phyloP scores from a whole-genome alignment of 495 filamentous ascomycete species.

The Articulospora tetracladia region DNA sequence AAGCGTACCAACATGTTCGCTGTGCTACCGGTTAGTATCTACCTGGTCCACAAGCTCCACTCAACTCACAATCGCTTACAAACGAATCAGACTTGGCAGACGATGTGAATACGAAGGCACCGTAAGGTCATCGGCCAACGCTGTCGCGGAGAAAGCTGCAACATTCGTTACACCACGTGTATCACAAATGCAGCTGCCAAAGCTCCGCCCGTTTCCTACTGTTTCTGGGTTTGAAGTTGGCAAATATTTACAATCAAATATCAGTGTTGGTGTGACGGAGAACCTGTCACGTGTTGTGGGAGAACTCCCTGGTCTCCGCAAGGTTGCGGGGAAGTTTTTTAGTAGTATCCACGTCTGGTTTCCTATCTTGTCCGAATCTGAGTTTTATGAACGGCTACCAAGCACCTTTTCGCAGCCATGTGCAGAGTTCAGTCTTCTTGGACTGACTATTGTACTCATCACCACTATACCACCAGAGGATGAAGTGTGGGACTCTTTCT shows the following conservation, averaged over 20 bases:
- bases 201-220: neutral
- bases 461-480: conserved; percentile 20
- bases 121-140: neutral
- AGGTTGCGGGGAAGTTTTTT: conserved; percentile 29
- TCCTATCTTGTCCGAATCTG: conserved; percentile 42
- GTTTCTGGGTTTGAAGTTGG: neutral
- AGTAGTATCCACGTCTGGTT: conserved; percentile 38
- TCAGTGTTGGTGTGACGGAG: conserved; percentile 20
- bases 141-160: neutral
- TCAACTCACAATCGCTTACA: conserved; percentile 12
- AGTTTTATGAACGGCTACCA: conserved; percentile 28
- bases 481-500: conserved; percentile 18
- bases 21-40: conserved; percentile 27
- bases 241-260: conserved; percentile 21
- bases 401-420: conserved; percentile 32
- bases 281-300: conserved; percentile 9
- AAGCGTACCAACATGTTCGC: conserved; percentile 33
- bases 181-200: neutral
- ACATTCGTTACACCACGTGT: neutral
- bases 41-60: conserved; percentile 28
- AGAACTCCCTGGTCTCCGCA: conserved; percentile 23
- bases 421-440: conserved; percentile 41
- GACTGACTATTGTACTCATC: conserved; percentile 41
- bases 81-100: conserved; percentile 17
- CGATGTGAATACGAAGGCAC: conserved; percentile 11